Conservation (phyloP, 2,329 filamentous ascomycete species). For the Diplodia mutila region DNA sequence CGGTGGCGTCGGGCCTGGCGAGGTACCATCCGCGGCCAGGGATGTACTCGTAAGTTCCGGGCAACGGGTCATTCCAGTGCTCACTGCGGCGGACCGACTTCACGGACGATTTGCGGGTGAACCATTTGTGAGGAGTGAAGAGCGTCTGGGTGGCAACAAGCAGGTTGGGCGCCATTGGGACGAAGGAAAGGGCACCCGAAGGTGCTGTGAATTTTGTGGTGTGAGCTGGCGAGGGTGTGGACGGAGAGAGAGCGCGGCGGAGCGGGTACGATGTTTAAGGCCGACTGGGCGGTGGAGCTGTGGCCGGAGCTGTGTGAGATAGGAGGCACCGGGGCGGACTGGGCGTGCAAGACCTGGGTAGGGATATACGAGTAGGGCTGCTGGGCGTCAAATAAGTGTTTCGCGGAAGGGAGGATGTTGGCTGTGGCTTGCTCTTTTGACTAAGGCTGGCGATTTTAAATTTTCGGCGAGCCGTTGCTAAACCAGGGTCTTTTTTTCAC, state of each 20-base stretch:
- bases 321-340: constrained; percentile 7
- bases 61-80: constrained; percentile 53
- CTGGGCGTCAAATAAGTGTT: constrained; percentile 18
- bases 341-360: background rate
- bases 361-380: background rate
- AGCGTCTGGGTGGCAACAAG: constrained; percentile 54
- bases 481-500: constrained; percentile 17
- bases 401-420: constrained; percentile 7
- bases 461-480: constrained; percentile 17
- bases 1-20: constrained; percentile 45
- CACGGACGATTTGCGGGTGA: constrained; percentile 44
- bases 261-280: constrained; percentile 5
- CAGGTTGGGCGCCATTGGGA: constrained; percentile 55
- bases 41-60: constrained; percentile 55
- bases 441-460: constrained; percentile 22
- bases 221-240: constrained; percentile 7
- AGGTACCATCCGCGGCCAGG: constrained; percentile 57
- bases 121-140: constrained; percentile 56
- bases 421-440: constrained; percentile 24
- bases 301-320: background rate
- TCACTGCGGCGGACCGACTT: constrained; percentile 49
- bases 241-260: background rate
- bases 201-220: constrained; percentile 7
- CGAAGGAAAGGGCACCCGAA: background rate
- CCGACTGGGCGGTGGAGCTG: constrained; percentile 10